Conservation (phyloP, 352 stramenopile genomes). For the Globisporangium perplexum region DNA sequence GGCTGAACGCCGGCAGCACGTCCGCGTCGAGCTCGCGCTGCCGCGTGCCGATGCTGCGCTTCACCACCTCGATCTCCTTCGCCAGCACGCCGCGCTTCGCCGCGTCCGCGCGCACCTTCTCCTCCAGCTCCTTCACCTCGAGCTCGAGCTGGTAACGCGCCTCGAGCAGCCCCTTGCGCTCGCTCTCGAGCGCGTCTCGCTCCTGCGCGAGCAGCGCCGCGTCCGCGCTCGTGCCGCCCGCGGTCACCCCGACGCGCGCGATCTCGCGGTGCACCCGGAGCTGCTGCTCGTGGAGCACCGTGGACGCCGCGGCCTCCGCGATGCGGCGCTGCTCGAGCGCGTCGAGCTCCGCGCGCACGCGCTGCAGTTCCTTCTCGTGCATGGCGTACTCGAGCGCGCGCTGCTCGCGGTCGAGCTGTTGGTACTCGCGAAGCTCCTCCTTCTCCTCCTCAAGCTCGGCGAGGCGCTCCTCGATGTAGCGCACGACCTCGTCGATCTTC, state of each 20-base stretch:
- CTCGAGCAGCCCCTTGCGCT: conserved; percentile 78
- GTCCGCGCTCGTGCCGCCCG: conserved; percentile 32
- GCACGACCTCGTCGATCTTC: conserved; percentile 96
- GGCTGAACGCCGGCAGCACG: conserved; percentile 46
- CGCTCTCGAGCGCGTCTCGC: conserved; percentile 45
- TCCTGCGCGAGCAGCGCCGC: conserved; percentile 43
- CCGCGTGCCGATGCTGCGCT: conserved; percentile 48
- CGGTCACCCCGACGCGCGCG: conserved; percentile 31
- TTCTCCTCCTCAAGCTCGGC: conserved; percentile 98
- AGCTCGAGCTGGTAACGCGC: conserved; percentile 74
- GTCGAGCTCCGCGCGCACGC: conserved; percentile 55
- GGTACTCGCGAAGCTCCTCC: conserved; percentile 94
- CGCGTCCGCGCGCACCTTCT: conserved; percentile 41
- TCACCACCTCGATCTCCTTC: conserved; percentile 49
- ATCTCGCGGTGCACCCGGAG: conserved; percentile 48
- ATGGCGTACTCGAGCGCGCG: conserved; percentile 97
- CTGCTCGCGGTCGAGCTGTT: conserved; percentile 93
- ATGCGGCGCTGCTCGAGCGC: conserved; percentile 59
- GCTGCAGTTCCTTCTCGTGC: conserved; percentile 84
- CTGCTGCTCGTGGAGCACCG: conserved; percentile 68
- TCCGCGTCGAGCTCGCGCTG: conserved; percentile 39
- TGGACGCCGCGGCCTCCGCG: conserved; percentile 40
- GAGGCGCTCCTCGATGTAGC: conserved; percentile 93
- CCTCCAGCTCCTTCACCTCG: conserved; percentile 71
- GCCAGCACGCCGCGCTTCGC: conserved; percentile 34